phyloP scores from a whole-genome alignment of 2,329 filamentous ascomycete species.

The Blastomyces parvus region DNA sequence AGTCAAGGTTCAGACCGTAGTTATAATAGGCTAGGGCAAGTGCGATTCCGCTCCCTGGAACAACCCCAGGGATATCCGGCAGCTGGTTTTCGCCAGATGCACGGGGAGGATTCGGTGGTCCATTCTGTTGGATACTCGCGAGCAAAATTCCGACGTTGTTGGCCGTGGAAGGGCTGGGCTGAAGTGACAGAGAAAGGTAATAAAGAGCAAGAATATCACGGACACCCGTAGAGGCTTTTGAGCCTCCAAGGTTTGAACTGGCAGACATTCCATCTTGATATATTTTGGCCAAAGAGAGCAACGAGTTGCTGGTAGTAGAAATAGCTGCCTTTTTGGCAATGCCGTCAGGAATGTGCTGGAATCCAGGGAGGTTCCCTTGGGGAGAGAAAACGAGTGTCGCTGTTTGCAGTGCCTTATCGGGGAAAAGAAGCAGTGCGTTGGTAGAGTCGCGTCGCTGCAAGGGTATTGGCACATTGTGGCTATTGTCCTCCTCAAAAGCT shows the following conservation, averaged over 20 bases:
- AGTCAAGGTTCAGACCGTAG: conserved; percentile 79
- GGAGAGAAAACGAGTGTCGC: conserved; percentile 71
- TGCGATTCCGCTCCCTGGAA: conserved; percentile 75
- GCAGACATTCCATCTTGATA: conserved; percentile 93
- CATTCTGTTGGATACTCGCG: conserved; percentile 77
- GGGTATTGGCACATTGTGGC: conserved; percentile 30
- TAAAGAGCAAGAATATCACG: conserved; percentile 90
- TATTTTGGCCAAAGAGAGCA: conserved; percentile 92
- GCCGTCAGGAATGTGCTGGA: conserved; percentile 61
- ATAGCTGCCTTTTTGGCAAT: conserved; percentile 68
- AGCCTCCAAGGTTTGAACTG: conserved; percentile 47
- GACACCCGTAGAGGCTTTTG: conserved; percentile 62
- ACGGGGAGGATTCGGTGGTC: conserved; percentile 33
- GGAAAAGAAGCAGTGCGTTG: conserved; percentile 68
- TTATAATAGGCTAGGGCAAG: conserved; percentile 91
- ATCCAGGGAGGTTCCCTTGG: conserved; percentile 67
- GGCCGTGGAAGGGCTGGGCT: conserved; percentile 91
- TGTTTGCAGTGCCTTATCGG: conserved; percentile 73
- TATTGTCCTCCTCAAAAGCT: conserved; percentile 49
- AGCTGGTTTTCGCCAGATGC: conserved; percentile 32
- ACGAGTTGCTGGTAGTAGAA: conserved; percentile 88
- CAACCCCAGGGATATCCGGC: conserved; percentile 61
- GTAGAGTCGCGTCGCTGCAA: conserved; percentile 26
- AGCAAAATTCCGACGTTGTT: conserved; percentile 97
- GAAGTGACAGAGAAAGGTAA: conserved; percentile 86